Base-by-base conservation (phyloP, 139 green algal genomes). In the Nannochloris sp. region DNA sequence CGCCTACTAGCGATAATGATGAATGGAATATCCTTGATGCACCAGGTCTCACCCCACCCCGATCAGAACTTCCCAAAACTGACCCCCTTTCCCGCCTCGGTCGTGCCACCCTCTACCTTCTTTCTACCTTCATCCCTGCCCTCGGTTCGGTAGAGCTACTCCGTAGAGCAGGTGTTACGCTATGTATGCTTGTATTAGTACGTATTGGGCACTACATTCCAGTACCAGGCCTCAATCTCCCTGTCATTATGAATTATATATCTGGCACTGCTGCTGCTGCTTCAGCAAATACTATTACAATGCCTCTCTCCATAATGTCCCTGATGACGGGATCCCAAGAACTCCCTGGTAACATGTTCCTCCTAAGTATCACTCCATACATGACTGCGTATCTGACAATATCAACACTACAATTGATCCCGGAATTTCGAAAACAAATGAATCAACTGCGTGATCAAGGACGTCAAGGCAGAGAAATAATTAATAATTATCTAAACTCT, bases 361-460 rank as follows among this genome's bases (percentile, higher is more conserved):
- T 65, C 29, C 34, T 65, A 9, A 46, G 27, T 7, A 65, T 65
- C 5, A 37, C 34, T 7, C 59, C 59, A 0, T 65, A 54, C 23
- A 65, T 65, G 59, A 54, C 59, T 34, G 59, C 59, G 35, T n/a
- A 35, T 10, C 51, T 65, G 34, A 53, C 59, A 12, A 24, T 55
- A 14, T 25, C 59, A 6, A 14, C 34, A 27, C 59, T 55, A 14
- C 59, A 65, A 36, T 35, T 65, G 25, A 57, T 55, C 23, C 63
- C 63, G 13, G 47, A 64, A 7, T 9, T 70, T 0, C 44, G 54
- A 19, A 30, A n/a, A 6, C 46, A 63, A 14, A 19, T 70, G 19
- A 32, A 70, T 15, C 24, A 14, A 19, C 27, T 70, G 25, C 34
- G 46, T 14, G 68, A 75, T 33, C 33, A 55, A 25, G 68, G 68